A percentile compares a stretch with the other conserved stretches of the same genome.
phyloP scores from a whole-genome alignment of 129 eudicot genomes.

The Flaveria brownii region DNA sequence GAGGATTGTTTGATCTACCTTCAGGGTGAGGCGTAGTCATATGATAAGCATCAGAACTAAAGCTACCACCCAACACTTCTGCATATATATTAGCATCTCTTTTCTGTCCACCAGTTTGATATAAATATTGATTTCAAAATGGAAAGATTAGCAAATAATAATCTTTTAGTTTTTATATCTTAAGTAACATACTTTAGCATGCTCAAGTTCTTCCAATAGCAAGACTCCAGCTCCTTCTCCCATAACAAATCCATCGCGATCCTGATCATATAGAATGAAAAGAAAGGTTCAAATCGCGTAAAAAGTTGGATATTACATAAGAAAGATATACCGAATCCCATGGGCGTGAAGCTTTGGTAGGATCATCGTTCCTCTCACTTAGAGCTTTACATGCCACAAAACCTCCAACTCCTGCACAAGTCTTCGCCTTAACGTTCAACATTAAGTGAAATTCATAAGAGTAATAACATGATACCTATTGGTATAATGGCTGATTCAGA shows the following conservation, averaged over 20 bases:
- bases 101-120: conserved; percentile 41
- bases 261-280: conserved; percentile 34
- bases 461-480: conserved; percentile 47
- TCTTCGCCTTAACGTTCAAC: conserved; percentile 1
- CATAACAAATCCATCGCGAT: conserved; percentile 91
- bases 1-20: conserved; percentile 43
- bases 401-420: conserved; percentile 81
- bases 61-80: conserved; percentile 86
- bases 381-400: conserved; percentile 87
- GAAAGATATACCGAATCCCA: conserved; percentile 68
- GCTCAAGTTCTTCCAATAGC: conserved; percentile 83
- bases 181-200: conserved; percentile 62
- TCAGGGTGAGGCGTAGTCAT: conserved; percentile 94
- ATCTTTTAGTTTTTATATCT: neutral
- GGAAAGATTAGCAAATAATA: neutral
- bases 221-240: conserved; percentile 93
- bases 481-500: conserved; percentile 80
- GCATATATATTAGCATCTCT: conserved; percentile 82
- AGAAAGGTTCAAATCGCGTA: neutral
- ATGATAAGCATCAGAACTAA: conserved; percentile 87
- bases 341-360: conserved; percentile 86
- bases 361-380: conserved; percentile 72
- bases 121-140: neutral
- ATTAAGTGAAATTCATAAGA: neutral
- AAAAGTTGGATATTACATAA: neutral